Evolutionary conservation across 2,329 filamentous ascomycete genomes (phyloP).

Genomic region (Endoconidiophora laricicola): DNA sequence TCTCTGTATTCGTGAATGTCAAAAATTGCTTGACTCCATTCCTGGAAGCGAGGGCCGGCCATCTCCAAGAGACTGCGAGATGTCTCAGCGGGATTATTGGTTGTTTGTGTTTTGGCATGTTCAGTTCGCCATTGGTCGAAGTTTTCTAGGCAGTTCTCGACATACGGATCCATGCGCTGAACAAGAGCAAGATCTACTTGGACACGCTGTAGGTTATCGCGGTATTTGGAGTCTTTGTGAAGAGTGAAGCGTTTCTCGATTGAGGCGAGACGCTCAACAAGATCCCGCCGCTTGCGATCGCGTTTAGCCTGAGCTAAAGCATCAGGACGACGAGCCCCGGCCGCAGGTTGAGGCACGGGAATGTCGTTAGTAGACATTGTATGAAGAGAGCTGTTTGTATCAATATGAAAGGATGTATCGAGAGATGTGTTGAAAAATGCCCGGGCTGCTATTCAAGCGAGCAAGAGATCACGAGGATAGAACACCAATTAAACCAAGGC

Average conservation of each 20-base stretch:
- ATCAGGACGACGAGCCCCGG: slow-evolving; percentile 22
- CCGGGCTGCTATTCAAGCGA: too few relatives aligned
- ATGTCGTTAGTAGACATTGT: slow-evolving; percentile 26
- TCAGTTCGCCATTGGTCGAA: slow-evolving; percentile 46
- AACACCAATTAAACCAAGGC: too few relatives aligned
- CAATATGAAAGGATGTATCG: background rate
- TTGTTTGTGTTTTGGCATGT: slow-evolving; percentile 30
- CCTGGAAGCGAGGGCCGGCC: slow-evolving; percentile 69
- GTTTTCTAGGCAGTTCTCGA: slow-evolving; percentile 53
- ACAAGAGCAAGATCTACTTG: slow-evolving; percentile 81
- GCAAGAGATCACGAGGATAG: too few relatives aligned
- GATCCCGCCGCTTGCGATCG: slow-evolving; percentile 73
- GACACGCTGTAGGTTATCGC: slow-evolving; percentile 79
- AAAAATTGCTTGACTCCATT: slow-evolving; percentile 76
- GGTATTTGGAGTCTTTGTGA: slow-evolving; percentile 70
- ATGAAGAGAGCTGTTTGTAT: background rate
- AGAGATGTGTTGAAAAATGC: background rate
- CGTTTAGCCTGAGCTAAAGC: slow-evolving; percentile 53
- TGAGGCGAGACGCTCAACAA: slow-evolving; percentile 61
- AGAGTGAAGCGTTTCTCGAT: slow-evolving; percentile 64
- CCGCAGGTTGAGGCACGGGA: slow-evolving; percentile 9
- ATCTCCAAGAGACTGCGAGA: slow-evolving; percentile 47
- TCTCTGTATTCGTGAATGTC: slow-evolving; percentile 78
- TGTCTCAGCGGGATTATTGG: slow-evolving; percentile 23
- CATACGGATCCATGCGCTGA: slow-evolving; percentile 69